Conservation (phyloP, 495 filamentous ascomycete species). For the Tuber calosporum region DNA sequence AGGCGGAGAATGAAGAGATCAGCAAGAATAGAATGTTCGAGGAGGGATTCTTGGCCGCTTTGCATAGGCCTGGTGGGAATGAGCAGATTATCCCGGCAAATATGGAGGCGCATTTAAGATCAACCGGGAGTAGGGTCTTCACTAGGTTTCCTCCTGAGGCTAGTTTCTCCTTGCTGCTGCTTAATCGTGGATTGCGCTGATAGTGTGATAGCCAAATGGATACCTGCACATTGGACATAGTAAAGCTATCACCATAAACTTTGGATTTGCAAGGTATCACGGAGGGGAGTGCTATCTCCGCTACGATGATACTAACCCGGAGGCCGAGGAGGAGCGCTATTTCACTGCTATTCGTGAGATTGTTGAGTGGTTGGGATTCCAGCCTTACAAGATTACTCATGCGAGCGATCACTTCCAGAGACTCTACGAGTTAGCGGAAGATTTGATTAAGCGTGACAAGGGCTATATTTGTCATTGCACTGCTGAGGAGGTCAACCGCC, state of each 20-base stretch:
- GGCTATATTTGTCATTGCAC: conserved; percentile 75
- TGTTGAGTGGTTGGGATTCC: conserved; percentile 76
- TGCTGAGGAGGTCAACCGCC: conserved; percentile 67
- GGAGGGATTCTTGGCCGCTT: conserved; percentile 36
- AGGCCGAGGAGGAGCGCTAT: conserved; percentile 71
- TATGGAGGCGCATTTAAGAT: conserved; percentile 37
- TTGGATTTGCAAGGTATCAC: conserved; percentile 84
- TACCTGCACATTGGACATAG: conserved; percentile 84
- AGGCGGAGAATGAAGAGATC: conserved; percentile 24
- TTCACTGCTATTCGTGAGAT: conserved; percentile 72
- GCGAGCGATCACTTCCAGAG: conserved; percentile 71
- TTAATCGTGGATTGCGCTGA: background rate
- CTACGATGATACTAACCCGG: conserved; percentile 80
- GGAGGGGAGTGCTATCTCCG: conserved; percentile 64
- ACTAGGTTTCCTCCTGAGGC: conserved; percentile 86
- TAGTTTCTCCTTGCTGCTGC: conserved; percentile 7
- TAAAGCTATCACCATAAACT: conserved; percentile 96
- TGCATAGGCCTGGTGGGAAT: conserved; percentile 41
- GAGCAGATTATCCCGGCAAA: conserved; percentile 35
- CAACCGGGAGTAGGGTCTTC: conserved; percentile 38
- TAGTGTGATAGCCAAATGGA: conserved; percentile 47
- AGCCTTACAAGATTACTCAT: conserved; percentile 70
- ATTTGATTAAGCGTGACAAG: conserved; percentile 63
- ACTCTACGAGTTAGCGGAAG: conserved; percentile 81
- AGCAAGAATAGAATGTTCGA: conserved; percentile 39